Percentiles rank a stretch among this genome's conserved stretches.
Evolutionary conservation across 176 grass and related monocot species (phyloP).

Genomic region (Oryza punctata): DNA sequence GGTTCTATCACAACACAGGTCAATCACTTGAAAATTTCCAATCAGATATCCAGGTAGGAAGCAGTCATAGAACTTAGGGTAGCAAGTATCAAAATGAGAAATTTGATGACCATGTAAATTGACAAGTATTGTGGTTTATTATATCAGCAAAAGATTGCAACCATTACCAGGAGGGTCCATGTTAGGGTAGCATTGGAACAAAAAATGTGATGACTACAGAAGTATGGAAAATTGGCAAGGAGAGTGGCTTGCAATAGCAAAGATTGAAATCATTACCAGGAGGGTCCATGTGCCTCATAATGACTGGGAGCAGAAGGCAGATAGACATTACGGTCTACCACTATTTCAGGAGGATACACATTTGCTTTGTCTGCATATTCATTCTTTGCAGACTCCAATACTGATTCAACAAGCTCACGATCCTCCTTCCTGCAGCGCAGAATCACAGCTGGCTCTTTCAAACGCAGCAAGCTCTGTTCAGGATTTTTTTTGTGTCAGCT

Average conservation of each 20-base stretch:
- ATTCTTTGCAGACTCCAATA: slow-evolving; percentile 59
- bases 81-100: background rate
- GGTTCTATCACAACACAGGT: background rate
- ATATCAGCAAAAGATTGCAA: slow-evolving; percentile 29
- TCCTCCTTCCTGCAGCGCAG: slow-evolving; percentile 76
- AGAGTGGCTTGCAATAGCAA: background rate
- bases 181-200: background rate
- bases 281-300: slow-evolving; percentile 49
- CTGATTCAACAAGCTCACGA: slow-evolving; percentile 67
- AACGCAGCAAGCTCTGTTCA: slow-evolving; percentile 69
- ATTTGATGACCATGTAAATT: background rate
- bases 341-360: slow-evolving; percentile 60
- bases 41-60: background rate
- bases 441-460: slow-evolving; percentile 73
- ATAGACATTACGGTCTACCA: slow-evolving; percentile 55
- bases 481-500: slow-evolving; percentile 34
- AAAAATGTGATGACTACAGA: background rate
- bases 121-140: background rate
- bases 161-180: slow-evolving; percentile 61
- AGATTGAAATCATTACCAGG: slow-evolving; percentile 59
- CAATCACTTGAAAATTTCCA: slow-evolving; percentile 4
- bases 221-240: background rate
- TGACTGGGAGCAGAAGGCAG: slow-evolving; percentile 69
- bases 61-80: background rate
- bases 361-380: slow-evolving; percentile 68